Evolutionary conservation across 768 basidiomycete genomes (phyloP).

Genomic region (Suillus occidentalis): DNA sequence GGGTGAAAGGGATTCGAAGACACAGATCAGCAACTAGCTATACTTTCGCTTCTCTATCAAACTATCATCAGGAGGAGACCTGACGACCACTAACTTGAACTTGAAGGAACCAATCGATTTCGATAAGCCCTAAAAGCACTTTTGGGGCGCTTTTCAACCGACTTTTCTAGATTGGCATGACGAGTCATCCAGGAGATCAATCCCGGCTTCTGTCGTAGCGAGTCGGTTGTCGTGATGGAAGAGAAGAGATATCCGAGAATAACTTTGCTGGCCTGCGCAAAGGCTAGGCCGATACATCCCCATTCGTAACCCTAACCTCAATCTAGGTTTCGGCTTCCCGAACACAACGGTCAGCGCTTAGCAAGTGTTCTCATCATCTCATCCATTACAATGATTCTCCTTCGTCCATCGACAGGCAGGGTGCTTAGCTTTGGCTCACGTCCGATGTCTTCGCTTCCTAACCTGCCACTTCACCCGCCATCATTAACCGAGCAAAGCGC

Average conservation of each 20-base stretch:
- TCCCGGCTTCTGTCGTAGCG: constrained; percentile 10
- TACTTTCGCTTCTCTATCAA: not conserved
- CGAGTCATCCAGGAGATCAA: constrained; percentile 4
- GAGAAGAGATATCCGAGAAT: not conserved
- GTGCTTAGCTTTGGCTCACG: constrained; percentile 30
- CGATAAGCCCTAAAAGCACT: not conserved
- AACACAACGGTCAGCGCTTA: not conserved
- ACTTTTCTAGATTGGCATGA: not conserved
- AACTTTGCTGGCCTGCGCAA: not conserved
- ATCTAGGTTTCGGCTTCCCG: constrained; percentile 40
- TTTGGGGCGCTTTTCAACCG: not conserved
- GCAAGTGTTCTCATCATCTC: constrained; percentile 37
- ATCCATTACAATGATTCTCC: constrained; percentile 11
- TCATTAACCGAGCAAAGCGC: constrained; percentile 55
- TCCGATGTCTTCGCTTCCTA: constrained; percentile 41
- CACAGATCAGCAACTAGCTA: not conserved
- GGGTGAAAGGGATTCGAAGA: not conserved
- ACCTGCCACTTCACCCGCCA: constrained; percentile 60
- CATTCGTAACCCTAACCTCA: constrained; percentile 33
- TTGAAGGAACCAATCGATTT: not conserved
- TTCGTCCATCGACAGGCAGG: constrained; percentile 28
- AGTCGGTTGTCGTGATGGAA: constrained; percentile 5
- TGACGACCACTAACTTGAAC: not conserved
- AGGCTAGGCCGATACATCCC: not conserved
- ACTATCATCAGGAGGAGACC: not conserved